Percentiles rank a stretch among this genome's conserved stretches.
Conservation (phyloP, 768 basidiomycete genomes). For the Leccinum obscurum region DNA sequence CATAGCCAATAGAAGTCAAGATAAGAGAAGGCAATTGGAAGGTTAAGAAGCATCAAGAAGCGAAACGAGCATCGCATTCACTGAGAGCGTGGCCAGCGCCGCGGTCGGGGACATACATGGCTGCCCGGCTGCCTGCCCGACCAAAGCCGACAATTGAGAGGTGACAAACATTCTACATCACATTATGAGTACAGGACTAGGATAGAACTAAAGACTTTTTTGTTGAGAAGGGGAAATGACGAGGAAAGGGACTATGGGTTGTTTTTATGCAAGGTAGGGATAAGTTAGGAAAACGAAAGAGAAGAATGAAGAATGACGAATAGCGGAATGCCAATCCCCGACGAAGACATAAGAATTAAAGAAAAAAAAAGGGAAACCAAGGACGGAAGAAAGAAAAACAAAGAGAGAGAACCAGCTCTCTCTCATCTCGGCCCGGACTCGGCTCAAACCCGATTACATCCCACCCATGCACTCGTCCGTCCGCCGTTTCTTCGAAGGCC, state of each 20-base stretch:
- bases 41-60: background rate
- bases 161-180: background rate
- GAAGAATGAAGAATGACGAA: background rate
- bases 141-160: background rate
- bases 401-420: background rate
- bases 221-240: background rate
- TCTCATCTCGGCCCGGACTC: too few species aligned
- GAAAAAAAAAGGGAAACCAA: background rate
- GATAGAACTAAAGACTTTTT: background rate
- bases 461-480: constrained; percentile 22
- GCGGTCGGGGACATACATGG: background rate
- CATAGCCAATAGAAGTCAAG: background rate
- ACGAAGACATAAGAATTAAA: background rate
- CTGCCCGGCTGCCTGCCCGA: background rate
- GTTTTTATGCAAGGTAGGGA: background rate
- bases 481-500: constrained; percentile 33
- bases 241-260: background rate
- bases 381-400: background rate
- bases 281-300: background rate
- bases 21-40: background rate
- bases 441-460: background rate
- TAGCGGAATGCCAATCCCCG: background rate
- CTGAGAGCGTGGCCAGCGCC: too few species aligned
- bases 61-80: background rate
- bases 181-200: background rate